phyloP scores from a whole-genome alignment of 176 grass and related monocot genomes.

The Lolium perenne region DNA sequence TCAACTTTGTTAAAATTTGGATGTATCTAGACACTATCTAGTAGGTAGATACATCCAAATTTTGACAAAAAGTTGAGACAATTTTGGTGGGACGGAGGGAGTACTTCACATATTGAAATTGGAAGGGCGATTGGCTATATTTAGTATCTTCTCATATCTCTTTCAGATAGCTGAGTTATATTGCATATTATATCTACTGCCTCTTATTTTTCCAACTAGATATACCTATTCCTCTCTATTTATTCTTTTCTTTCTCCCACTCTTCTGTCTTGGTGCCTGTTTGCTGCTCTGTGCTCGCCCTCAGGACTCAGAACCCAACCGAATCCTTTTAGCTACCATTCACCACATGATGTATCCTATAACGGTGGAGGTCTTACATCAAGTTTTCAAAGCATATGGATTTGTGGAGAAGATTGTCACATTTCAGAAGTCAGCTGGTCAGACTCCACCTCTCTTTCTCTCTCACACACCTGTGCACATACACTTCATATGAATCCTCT shows the following conservation, averaged over 20 bases:
- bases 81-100: too few species aligned
- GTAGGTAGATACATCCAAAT: too few species aligned
- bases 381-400: conserved; percentile 99
- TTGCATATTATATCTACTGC: conserved; percentile 52
- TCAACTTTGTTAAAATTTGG: too few species aligned
- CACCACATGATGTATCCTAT: conserved; percentile 99
- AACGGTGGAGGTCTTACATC: conserved; percentile 95
- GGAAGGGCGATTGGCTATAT: conserved; percentile 41
- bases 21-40: too few species aligned
- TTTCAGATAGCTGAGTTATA: conserved; percentile 47
- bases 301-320: conserved; percentile 97
- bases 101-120: background rate
- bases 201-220: conserved; percentile 51
- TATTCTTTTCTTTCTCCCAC: conserved; percentile 63
- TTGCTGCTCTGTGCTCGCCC: conserved; percentile 41
- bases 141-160: conserved; percentile 35
- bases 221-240: conserved; percentile 62
- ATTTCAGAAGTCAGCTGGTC: conserved; percentile 99
- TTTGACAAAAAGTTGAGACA: too few species aligned
- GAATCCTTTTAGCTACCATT: conserved; percentile 99
- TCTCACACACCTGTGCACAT: conserved; percentile 23
- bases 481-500: conserved; percentile 43
- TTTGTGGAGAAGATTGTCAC: conserved; percentile 99
- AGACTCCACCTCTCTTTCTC: conserved; percentile 54
- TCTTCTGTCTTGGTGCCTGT: conserved; percentile 51